Conservation (phyloP, 2,329 filamentous ascomycete genomes). For the Aplosporella prunicola region DNA sequence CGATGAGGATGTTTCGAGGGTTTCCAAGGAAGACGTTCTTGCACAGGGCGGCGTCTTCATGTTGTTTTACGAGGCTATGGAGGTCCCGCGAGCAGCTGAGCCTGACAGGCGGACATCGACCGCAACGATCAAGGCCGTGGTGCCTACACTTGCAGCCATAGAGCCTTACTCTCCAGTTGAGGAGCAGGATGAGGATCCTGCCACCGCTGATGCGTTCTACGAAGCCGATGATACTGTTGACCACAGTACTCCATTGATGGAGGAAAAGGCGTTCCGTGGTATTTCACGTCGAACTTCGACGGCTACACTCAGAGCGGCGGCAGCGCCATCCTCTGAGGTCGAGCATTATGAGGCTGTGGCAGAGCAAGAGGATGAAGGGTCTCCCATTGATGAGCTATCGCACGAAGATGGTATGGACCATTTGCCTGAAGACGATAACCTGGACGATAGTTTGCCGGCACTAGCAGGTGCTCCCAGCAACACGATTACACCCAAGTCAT, state of each 20-base stretch:
- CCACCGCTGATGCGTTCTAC: too few relatives aligned
- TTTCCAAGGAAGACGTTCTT: constrained; percentile 64
- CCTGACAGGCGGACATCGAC: constrained; percentile 6
- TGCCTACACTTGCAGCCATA: not conserved
- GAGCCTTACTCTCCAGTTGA: constrained; percentile 5
- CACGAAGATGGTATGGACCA: too few relatives aligned
- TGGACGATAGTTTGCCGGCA: too few relatives aligned
- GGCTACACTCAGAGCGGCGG: constrained; percentile 6
- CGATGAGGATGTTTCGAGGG: constrained; percentile 71
- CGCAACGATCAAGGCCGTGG: constrained; percentile 6
- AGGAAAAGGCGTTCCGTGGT: too few relatives aligned
- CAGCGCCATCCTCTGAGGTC: not conserved
- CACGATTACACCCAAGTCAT: too few relatives aligned
- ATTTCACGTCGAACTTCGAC: constrained; percentile 8
- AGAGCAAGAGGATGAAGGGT: constrained; percentile 8
- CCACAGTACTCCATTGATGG: too few relatives aligned
- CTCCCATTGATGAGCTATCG: too few relatives aligned
- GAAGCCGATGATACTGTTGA: too few relatives aligned
- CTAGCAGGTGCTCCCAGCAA: too few relatives aligned
- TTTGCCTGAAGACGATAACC: too few relatives aligned
- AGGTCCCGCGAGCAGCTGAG: not conserved
- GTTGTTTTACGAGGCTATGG: constrained; percentile 74
- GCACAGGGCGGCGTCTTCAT: constrained; percentile 82
- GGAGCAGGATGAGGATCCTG: constrained; percentile 6
- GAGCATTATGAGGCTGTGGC: constrained; percentile 5